Evolutionary conservation across 345 rosid species (phyloP).

Genomic region (Firmiana major): DNA sequence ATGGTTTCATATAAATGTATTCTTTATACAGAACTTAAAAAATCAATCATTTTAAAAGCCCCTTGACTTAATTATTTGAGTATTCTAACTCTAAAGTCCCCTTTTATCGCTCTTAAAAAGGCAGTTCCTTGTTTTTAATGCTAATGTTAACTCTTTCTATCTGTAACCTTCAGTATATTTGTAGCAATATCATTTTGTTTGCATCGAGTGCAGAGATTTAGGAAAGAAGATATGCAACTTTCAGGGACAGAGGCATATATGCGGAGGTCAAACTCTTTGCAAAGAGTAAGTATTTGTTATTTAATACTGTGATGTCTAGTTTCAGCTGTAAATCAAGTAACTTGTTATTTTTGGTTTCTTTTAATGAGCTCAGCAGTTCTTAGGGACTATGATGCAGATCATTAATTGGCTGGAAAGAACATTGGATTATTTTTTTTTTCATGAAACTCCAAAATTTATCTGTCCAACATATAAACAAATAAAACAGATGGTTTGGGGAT

Average conservation of each 20-base stretch:
- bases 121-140: background rate
- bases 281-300: constrained; percentile 43
- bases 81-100: background rate
- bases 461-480: background rate
- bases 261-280: constrained; percentile 76
- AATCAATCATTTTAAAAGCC: background rate
- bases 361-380: background rate
- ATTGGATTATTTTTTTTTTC: background rate
- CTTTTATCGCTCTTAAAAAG: background rate
- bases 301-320: background rate
- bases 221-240: constrained; percentile 82
- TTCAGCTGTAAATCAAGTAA: background rate
- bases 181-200: background rate
- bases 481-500: background rate
- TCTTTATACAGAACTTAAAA: background rate
- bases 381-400: background rate
- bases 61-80: background rate
- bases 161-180: constrained; percentile 7
- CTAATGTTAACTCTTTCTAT: background rate
- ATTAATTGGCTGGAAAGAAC: background rate
- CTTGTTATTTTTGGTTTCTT: background rate
- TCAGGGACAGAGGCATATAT: constrained; percentile 84
- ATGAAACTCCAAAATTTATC: background rate
- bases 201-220: constrained; percentile 64
- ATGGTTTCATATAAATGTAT: background rate